Evolutionary conservation across 2,329 filamentous ascomycete species (phyloP), one percentile per base, ranked within the genome.

Genomic region (Talaromyces atroroseus): DNA sequence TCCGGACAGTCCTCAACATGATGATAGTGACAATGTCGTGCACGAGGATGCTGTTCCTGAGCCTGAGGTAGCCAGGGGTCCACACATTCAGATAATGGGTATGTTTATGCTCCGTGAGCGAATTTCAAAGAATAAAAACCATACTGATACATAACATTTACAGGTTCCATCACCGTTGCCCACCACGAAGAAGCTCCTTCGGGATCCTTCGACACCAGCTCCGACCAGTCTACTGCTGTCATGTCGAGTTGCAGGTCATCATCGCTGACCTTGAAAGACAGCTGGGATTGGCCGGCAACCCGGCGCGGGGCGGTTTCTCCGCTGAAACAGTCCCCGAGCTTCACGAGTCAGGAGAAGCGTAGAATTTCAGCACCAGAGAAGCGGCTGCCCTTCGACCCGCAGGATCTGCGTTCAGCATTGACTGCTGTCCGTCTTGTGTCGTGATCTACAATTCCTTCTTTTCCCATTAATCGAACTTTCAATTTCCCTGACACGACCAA

Each of bases 391-490:
- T 71, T 74, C 50, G 58, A 66, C 16, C 68, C 71, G 8, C 67
- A 73, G 6, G 68, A 73, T 60, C 62, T 74, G 61, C 61, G 65
- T 26, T 66, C 68, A 54, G 71, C 71, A 58, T 66, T 74, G 66
- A 66, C 64, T 62, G 68, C 70, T 52, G 65, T 73, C 51, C 67
- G 68, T 58, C 64, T 72, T 54, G 69, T 64, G 61, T 61, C 59
- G 36, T 66, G 58, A 60, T 38, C 8, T 44, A 20, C 23, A 5
- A 20, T 45, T n/a, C 44, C 12, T 2, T 38, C 48, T n/a, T n/a
- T n/a, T n/a, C n/a, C n/a, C n/a, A n/a, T n/a, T n/a, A n/a, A n/a
- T n/a, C 12, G 32, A 36, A 42, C 38, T 10, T 21, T 20, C 36
- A 40, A 11, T 18, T 18, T 16, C 36, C 11, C 36, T 38, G 42